Percentiles rank a stretch among this genome's conserved stretches.
phyloP scores from a whole-genome alignment of 2,329 filamentous ascomycete species.

The Trichoderma sp. region DNA sequence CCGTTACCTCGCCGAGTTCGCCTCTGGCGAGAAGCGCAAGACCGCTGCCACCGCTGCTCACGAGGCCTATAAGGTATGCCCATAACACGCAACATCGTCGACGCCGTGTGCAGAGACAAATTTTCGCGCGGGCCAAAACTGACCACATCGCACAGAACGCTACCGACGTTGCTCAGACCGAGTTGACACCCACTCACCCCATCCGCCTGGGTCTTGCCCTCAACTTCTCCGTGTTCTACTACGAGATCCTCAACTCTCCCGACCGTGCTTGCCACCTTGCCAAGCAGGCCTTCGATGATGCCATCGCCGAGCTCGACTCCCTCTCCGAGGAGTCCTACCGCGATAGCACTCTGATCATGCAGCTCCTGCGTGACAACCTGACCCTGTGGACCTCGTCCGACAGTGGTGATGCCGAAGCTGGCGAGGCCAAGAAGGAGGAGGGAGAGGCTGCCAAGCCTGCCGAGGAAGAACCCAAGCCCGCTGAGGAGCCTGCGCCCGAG shows the following conservation, averaged over 20 bases:
- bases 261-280: slow-evolving; percentile 97
- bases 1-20: slow-evolving; percentile 92
- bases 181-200: slow-evolving; percentile 95
- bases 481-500: slow-evolving; percentile 46
- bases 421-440: slow-evolving; percentile 60
- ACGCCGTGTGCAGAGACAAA: neutral
- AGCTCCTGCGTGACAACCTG: slow-evolving; percentile 96
- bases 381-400: slow-evolving; percentile 98
- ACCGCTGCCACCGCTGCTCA: slow-evolving; percentile 81
- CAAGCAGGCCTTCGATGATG: slow-evolving; percentile 98
- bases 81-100: neutral
- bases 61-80: slow-evolving; percentile 91
- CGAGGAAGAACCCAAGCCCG: slow-evolving; percentile 47
- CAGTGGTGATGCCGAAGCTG: slow-evolving; percentile 73
- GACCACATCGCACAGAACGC: slow-evolving; percentile 67
- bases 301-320: slow-evolving; percentile 97
- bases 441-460: slow-evolving; percentile 46
- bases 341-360: slow-evolving; percentile 99
- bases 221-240: slow-evolving; percentile 99
- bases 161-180: slow-evolving; percentile 96
- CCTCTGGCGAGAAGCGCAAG: slow-evolving; percentile 90
- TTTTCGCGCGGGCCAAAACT: neutral
- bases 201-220: slow-evolving; percentile 96
- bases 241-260: slow-evolving; percentile 98
- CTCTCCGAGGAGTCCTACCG: slow-evolving; percentile 98